Evolutionary conservation across 23 red algal species (phyloP).

Genomic region (Agarophyton chilense): DNA sequence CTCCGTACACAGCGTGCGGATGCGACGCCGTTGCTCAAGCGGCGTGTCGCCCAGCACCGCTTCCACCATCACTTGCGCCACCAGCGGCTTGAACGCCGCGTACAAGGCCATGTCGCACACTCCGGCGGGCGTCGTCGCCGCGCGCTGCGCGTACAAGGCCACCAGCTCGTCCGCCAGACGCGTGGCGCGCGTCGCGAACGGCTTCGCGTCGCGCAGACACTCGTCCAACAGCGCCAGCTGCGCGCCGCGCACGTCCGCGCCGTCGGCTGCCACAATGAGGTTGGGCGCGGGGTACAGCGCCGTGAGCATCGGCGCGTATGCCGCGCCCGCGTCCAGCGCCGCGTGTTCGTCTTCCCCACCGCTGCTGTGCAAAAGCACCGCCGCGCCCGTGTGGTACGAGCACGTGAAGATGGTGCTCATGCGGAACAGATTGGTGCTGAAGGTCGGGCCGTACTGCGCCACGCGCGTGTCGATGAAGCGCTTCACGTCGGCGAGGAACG

Average conservation of each 20-base stretch:
- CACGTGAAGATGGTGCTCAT: constrained; percentile 4
- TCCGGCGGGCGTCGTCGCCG: not conserved
- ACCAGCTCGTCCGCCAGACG: not conserved
- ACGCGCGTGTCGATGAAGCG: constrained; percentile 41
- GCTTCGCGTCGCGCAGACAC: not conserved
- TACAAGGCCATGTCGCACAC: not conserved
- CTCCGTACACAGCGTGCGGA: not conserved
- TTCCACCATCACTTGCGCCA: not conserved
- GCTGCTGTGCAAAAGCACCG: not conserved
- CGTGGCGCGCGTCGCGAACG: not conserved
- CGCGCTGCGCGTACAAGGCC: not conserved
- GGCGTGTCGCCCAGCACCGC: constrained; percentile 25
- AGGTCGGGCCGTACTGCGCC: constrained; percentile 8
- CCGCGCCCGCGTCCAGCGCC: not conserved
- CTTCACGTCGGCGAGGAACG: constrained; percentile 37
- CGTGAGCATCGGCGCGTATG: constrained; percentile 23
- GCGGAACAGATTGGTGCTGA: constrained; percentile 36
- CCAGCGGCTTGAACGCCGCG: constrained; percentile 14
- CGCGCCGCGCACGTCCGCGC: not conserved
- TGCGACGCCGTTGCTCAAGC: not conserved
- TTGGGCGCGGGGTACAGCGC: constrained; percentile 45
- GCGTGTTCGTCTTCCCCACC: not conserved
- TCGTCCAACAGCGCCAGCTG: not conserved
- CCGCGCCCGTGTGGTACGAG: constrained; percentile 1
- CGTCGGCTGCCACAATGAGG: not conserved